Base-by-base conservation (phyloP, 371 early-diverging fungal species). In the Sporodiniella umbellata region DNA sequence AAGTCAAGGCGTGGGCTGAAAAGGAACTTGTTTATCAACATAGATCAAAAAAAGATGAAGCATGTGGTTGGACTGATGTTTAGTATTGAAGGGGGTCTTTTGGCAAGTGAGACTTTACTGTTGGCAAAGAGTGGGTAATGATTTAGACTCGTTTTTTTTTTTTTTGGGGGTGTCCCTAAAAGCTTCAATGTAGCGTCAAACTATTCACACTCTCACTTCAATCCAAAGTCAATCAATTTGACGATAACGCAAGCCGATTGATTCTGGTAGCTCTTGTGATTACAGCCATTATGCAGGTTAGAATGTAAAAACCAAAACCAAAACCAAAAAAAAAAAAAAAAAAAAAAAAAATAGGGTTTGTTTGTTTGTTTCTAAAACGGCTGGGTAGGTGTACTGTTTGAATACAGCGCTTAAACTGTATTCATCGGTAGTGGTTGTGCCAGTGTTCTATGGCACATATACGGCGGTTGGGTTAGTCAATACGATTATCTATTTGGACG, bases 361-460 rank as follows among this genome's bases (percentile, higher is more conserved):
- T 31, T 12, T 31, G 31, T 31, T 8, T 31, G 7, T 1, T 35
- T 28, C 4, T 28, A 7, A 28, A 28, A 28, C 4, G 4, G 30
- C 1, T 10, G 31, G 37, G 11, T 59, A 82, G 80, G 79, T 86
- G 24, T 85, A 82, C 49, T 87, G 87, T 48, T 59, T 87, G 21
- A 87, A 85, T 60, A 78, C 79, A 10, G 87, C 79, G 8, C 58
- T 87, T 1, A 84, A 84, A 49, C 53, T 83, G 8, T 83, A 81
- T 26, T 73, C 80, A 24, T 80, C 84, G 6, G 87, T 87, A 0
- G 73, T 85, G 15, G 85, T 85, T 2, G 85, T 85, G 0, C 87
- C 87, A 12, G 78, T 81, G 0, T 87, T 87, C 48, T 85, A 82
- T 53, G 84, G 84, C 30, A 79, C 80, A 19, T 87, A 85, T 50